Evolutionary conservation across 805 yeast species (phyloP).

Genomic region (Starmerella ratchasimensis): DNA sequence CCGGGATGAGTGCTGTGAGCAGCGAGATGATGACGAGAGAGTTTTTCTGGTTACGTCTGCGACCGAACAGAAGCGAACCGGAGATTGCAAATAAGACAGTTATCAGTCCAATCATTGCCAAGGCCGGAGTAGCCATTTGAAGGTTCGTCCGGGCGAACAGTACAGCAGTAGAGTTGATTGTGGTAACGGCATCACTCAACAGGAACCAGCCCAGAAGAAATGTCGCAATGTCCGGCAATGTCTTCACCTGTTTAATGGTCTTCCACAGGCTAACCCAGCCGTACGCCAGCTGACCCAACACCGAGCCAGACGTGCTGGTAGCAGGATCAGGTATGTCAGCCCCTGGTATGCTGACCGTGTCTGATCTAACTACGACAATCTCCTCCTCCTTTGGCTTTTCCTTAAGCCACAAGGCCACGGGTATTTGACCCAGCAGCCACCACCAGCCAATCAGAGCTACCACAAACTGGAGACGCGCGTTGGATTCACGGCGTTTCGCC

Average conservation of each 20-base stretch:
- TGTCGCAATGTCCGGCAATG: slow-evolving; percentile 49
- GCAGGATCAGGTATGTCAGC: background rate
- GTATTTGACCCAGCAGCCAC: slow-evolving; percentile 65
- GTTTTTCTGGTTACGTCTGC: slow-evolving; percentile 27
- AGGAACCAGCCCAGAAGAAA: slow-evolving; percentile 66
- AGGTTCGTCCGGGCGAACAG: slow-evolving; percentile 60
- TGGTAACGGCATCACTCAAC: slow-evolving; percentile 59
- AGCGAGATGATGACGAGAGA: slow-evolving; percentile 42
- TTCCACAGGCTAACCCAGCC: slow-evolving; percentile 50
- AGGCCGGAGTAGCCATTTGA: slow-evolving; percentile 50
- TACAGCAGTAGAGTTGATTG: slow-evolving; percentile 68
- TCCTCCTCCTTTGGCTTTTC: slow-evolving; percentile 17
- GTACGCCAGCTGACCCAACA: slow-evolving; percentile 16
- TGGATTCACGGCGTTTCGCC: slow-evolving; percentile 23
- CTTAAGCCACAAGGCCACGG: slow-evolving; percentile 38
- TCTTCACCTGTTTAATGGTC: slow-evolving; percentile 46
- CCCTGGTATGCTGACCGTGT: slow-evolving; percentile 8
- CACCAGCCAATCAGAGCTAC: slow-evolving; percentile 54
- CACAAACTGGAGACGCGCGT: slow-evolving; percentile 30
- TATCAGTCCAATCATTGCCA: slow-evolving; percentile 51
- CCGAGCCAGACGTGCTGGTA: slow-evolving; percentile 2
- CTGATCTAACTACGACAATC: too few species aligned
- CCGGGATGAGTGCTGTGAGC: slow-evolving; percentile 48
- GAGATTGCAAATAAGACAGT: slow-evolving; percentile 53
- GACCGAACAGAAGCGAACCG: slow-evolving; percentile 51